Percentiles rank a stretch among this genome's conserved stretches.
Evolutionary conservation across 306 rosid species (phyloP).

Genomic region (Fragaria nilgerrensis): DNA sequence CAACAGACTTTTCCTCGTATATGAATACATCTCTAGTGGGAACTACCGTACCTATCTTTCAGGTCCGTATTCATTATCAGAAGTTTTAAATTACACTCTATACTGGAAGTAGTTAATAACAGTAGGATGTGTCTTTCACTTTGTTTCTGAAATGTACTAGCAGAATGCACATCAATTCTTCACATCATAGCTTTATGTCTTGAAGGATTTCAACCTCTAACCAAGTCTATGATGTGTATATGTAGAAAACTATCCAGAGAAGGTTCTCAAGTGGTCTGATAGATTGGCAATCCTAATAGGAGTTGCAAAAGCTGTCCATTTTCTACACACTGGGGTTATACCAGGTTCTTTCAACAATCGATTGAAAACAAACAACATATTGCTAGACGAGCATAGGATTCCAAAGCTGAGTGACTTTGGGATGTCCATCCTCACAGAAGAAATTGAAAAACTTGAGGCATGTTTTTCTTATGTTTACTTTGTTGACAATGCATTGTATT

Average conservation of each 20-base stretch:
- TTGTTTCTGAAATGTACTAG: neutral
- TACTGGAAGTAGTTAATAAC: neutral
- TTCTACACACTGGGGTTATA: slow-evolving; percentile 73
- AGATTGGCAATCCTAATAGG: slow-evolving; percentile 77
- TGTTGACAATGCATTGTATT: slow-evolving; percentile 5
- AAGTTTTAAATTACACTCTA: neutral
- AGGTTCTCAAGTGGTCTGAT: slow-evolving; percentile 76
- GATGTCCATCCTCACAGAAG: slow-evolving; percentile 58
- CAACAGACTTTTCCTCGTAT: slow-evolving; percentile 58
- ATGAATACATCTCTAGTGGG: slow-evolving; percentile 65
- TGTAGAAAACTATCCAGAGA: slow-evolving; percentile 58
- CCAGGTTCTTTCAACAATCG: slow-evolving; percentile 73
- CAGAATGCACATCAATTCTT: neutral
- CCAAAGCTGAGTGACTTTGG: slow-evolving; percentile 90
- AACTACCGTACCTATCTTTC: slow-evolving; percentile 55
- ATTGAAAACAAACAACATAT: slow-evolving; percentile 60
- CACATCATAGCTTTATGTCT: neutral
- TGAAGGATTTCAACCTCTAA: slow-evolving; percentile 27
- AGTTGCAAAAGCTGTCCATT: slow-evolving; percentile 85
- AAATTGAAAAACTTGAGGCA: slow-evolving; percentile 61
- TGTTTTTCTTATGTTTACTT: slow-evolving; percentile 13
- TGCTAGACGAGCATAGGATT: slow-evolving; percentile 73
- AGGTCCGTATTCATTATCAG: slow-evolving; percentile 39
- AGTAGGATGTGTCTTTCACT: neutral
- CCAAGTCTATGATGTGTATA: neutral